Evolutionary conservation across 2,329 filamentous ascomycete species (phyloP).

Genomic region (Cadophora sp.): DNA sequence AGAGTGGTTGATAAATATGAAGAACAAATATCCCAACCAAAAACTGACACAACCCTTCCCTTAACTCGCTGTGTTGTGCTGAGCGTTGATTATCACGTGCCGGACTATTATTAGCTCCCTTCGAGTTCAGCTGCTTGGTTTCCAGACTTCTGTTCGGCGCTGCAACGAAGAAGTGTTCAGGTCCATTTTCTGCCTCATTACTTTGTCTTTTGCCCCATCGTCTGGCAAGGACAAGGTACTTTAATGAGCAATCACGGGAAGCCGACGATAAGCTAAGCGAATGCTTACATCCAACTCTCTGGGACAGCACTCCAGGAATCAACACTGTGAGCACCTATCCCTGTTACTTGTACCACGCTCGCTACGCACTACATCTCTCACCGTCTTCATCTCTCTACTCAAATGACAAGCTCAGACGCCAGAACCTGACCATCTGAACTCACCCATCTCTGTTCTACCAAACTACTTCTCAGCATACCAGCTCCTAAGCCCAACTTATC

Average conservation of each 20-base stretch:
- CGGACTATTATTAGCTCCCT: background rate
- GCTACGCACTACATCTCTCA: background rate
- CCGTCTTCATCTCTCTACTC: background rate
- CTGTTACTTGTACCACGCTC: background rate
- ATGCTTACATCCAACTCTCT: background rate
- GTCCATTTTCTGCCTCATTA: too few relatives aligned
- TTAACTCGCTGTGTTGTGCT: background rate
- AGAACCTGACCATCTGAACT: too few relatives aligned
- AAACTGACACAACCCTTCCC: background rate
- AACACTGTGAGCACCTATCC: too few relatives aligned
- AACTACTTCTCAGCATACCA: too few relatives aligned
- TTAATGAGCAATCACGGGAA: background rate
- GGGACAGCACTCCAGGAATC: too few relatives aligned
- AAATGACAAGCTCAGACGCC: too few relatives aligned
- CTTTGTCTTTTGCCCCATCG: too few relatives aligned
- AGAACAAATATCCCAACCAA: constrained; percentile 44
- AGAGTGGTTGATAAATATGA: constrained; percentile 33
- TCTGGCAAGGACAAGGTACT: too few relatives aligned
- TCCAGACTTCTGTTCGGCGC: too few relatives aligned
- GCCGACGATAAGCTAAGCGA: background rate
- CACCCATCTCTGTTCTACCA: too few relatives aligned
- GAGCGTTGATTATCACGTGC: background rate
- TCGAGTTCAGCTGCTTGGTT: background rate
- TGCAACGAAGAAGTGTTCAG: too few relatives aligned
- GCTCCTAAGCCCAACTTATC: too few relatives aligned